Evolutionary conservation across 805 yeast species (phyloP), one percentile per base, ranked within the genome.

Genomic region (Zygotorulaspora sp.): DNA sequence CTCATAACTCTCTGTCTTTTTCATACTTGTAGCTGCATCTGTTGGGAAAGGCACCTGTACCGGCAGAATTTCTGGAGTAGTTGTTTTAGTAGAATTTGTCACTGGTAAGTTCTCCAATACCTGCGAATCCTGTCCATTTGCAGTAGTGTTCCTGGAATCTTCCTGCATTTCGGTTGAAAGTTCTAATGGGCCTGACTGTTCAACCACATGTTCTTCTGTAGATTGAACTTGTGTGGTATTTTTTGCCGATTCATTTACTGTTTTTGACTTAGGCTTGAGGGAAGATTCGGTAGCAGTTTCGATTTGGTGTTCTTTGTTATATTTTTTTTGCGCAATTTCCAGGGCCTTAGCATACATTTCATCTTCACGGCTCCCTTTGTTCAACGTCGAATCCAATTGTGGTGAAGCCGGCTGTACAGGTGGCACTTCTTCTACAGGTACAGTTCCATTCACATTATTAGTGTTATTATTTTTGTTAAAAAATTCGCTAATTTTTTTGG

Each of bases 271-370:
- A n/a, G n/a, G n/a, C n/a, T n/a, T n/a, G n/a, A n/a, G n/a, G n/a
- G n/a, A n/a, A n/a, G n/a, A n/a, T n/a, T n/a, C 12, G 8, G 26
- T n/a, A n/a, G 11, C 26, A 5, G 30, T 26, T 26, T n/a, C 17
- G 10, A 12, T 26, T 14, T 5, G 14, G 14, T 44, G 48, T 1
- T 45, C 18, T 28, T 48, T 47, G 20, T 40, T 38, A 20, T 47
- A 50, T 43, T 66, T 75, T 41, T 66, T 67, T 57, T 71, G 64
- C 0, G 87, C 84, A 16, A 74, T 72, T 45, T 72, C 71, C 49
- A 74, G 62, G 0, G 86, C 86, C 43, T 65, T 61, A 6, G 67
- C 70, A 50, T 78, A 78, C 68, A 78, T 65, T 44, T 78, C 79
- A 17, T 70, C 75, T 21, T 71, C 71, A 18, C n/a, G n/a, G n/a